These are phyloP conservation scores for Boletus rufocinnamomeus DNA, from an alignment of 768 basidiomycete species.

Conservation along the genomic window DNA sequence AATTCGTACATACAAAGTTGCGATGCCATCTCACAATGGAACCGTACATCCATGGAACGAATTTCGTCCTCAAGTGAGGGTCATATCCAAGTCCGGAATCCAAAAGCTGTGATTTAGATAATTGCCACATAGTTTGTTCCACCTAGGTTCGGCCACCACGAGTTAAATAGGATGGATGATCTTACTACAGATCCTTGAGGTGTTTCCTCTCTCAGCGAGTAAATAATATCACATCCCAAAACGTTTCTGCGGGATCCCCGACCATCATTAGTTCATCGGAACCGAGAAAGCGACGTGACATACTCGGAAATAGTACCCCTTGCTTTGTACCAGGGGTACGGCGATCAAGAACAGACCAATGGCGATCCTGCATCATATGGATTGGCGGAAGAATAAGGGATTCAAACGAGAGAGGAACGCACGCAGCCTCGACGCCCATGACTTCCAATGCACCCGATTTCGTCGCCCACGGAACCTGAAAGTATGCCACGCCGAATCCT, in stretches of 20 bases:
- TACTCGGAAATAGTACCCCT: slow-evolving; percentile 38
- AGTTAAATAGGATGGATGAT: no score
- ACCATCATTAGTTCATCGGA: neutral
- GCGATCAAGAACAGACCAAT: slow-evolving; percentile 38
- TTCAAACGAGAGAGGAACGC: slow-evolving; percentile 9
- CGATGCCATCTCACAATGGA: neutral
- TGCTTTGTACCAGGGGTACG: slow-evolving; percentile 39
- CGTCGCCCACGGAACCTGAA: slow-evolving; percentile 43
- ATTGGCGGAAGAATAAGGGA: neutral
- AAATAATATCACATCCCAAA: slow-evolving; percentile 18
- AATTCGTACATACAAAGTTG: neutral
- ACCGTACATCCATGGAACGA: neutral
- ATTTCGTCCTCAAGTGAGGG: neutral
- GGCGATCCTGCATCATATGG: slow-evolving; percentile 27
- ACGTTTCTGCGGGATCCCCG: slow-evolving; percentile 15
- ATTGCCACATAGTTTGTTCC: neutral
- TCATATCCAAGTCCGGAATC: neutral
- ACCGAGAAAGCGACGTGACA: slow-evolving; percentile 11
- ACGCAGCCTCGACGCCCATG: slow-evolving; percentile 43
- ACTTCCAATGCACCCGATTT: slow-evolving; percentile 37
- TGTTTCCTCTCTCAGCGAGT: neutral
- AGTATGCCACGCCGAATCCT: slow-evolving; percentile 43
- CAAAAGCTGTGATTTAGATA: neutral
- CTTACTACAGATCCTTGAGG: neutral
- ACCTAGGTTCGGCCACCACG: neutral